Conservation (phyloP, 2,329 filamentous ascomycete species). For the Macrophomina phaseolina region DNA sequence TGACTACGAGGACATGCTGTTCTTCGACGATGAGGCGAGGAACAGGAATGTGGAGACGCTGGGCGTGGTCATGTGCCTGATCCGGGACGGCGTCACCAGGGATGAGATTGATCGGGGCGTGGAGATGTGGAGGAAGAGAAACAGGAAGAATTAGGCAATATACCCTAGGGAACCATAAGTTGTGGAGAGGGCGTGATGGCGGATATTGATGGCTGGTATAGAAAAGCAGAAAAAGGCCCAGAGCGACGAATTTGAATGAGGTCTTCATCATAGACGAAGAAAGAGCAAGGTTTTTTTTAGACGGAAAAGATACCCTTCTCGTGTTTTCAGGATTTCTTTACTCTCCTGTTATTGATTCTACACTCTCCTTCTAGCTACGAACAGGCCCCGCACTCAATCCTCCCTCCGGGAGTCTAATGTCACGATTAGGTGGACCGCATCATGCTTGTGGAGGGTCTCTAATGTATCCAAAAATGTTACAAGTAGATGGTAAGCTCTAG, state of each 20-base stretch:
- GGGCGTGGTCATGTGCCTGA: constrained; percentile 83
- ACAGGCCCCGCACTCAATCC: too few species aligned
- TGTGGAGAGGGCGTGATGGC: background rate
- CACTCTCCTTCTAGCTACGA: too few species aligned
- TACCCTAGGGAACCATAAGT: background rate
- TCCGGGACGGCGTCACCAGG: constrained; percentile 78
- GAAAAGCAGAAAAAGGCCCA: background rate
- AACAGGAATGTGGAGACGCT: constrained; percentile 82
- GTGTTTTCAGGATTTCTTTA: background rate
- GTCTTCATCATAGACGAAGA: background rate
- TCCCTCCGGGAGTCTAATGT: too few species aligned
- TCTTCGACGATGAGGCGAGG: constrained; percentile 90
- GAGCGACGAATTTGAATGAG: background rate
- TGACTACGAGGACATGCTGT: constrained; percentile 83
- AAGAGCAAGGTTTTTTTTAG: background rate
- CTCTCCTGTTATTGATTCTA: too few species aligned
- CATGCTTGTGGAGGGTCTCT: background rate
- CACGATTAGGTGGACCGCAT: too few species aligned
- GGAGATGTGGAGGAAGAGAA: constrained; percentile 77
- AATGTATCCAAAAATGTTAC: too few species aligned
- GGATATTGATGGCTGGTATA: background rate
- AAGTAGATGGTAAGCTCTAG: background rate
- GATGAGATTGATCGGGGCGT: constrained; percentile 81
- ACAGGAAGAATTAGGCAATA: constrained; percentile 50
- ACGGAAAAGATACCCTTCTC: background rate